Evolutionary conservation across 192 early-diverging fungal genomes (phyloP).

Genomic region (Dispira parvispora): DNA sequence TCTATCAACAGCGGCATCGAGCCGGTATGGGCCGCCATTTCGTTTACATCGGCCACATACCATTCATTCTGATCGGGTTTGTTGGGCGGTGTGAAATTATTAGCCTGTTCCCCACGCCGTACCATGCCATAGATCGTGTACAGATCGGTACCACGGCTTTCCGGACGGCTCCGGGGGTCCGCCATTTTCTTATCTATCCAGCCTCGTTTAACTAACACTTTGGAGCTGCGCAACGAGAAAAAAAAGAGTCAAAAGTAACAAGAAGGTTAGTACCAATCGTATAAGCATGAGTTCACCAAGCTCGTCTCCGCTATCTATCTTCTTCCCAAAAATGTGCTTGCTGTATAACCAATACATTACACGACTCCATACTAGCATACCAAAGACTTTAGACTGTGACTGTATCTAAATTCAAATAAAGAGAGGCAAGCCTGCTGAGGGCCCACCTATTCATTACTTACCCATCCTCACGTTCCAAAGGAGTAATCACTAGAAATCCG

Average conservation of each 20-base stretch:
- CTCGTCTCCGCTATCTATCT: not conserved
- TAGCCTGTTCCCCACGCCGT: conserved; percentile 18
- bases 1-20: conserved; percentile 65
- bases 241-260: not conserved
- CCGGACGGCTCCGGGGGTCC: conserved; percentile 32
- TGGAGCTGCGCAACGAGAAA: conserved; percentile 26
- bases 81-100: conserved; percentile 41
- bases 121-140: conserved; percentile 4
- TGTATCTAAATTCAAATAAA: not conserved
- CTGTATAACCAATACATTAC: not conserved
- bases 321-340: not conserved
- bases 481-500: conserved; percentile 61
- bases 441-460: conserved; percentile 8
- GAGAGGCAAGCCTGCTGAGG: not conserved
- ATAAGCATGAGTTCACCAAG: not conserved
- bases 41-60: conserved; percentile 61
- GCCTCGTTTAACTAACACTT: conserved; percentile 71
- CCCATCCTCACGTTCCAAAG: conserved; percentile 51
- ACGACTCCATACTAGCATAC: not conserved
- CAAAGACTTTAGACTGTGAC: not conserved
- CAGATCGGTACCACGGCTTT: conserved; percentile 15
- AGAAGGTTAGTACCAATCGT: not conserved
- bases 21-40: conserved; percentile 48
- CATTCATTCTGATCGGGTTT: conserved; percentile 55
- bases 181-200: conserved; percentile 66